These are phyloP conservation scores for Neospora caninum DNA, from an alignment of 169 alveolate genomes.

Conservation along the genomic window DNA sequence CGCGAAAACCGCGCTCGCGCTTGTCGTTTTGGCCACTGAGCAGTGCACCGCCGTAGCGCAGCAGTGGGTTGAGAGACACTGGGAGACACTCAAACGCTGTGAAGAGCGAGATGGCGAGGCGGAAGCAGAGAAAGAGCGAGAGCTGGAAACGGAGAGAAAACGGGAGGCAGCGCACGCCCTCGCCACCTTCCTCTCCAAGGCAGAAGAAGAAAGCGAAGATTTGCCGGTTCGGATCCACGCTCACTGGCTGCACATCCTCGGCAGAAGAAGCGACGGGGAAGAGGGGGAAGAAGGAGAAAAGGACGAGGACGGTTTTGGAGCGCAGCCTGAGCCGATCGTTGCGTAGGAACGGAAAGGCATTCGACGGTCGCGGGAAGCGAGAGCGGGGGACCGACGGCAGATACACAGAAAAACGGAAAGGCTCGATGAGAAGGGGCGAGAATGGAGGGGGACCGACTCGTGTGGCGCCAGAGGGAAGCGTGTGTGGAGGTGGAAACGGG, in stretches of 20 bases:
- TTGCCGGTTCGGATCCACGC: not conserved
- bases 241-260: not conserved
- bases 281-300: not conserved
- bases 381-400: no score
- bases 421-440: no score
- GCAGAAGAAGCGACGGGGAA: not conserved
- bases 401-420: no score
- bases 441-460: no score
- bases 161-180: not conserved
- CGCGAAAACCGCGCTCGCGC: not conserved
- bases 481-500: no score
- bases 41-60: not conserved
- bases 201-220: not conserved
- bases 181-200: not conserved
- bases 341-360: no score
- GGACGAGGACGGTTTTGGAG: no score
- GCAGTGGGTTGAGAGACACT: not conserved
- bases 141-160: not conserved
- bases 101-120: not conserved
- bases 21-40: constrained; percentile 19
- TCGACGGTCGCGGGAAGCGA: no score
- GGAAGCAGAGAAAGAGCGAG: not conserved
- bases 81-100: not conserved
- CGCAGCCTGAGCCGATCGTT: no score
- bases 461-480: no score